phyloP scores from a whole-genome alignment of 768 basidiomycete genomes.

The Cantharellus anzutake region DNA sequence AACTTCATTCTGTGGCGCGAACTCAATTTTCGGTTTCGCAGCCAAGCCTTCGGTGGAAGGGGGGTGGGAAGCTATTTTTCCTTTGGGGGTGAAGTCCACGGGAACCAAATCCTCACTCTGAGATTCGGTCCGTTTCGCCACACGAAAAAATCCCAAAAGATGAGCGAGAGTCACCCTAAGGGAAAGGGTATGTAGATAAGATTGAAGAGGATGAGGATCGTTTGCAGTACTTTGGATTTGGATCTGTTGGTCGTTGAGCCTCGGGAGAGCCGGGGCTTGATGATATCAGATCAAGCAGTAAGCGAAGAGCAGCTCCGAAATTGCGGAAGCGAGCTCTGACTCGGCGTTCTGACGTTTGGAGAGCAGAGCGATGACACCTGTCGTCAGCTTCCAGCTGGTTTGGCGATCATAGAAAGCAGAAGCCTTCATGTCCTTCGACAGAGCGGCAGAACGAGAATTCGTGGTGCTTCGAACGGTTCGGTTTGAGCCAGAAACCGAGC shows the following conservation, averaged over 20 bases:
- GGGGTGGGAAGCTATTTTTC: too few species aligned
- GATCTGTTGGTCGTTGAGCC: neutral
- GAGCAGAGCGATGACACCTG: neutral
- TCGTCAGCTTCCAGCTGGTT: constrained; percentile 1
- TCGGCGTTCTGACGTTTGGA: neutral
- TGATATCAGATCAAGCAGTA: neutral
- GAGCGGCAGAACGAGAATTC: neutral
- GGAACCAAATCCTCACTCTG: neutral
- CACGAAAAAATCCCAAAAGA: neutral
- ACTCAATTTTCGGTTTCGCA: neutral
- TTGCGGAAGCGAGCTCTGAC: neutral
- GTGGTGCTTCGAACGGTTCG: too few species aligned
- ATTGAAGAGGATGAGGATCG: neutral
- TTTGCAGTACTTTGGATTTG: neutral
- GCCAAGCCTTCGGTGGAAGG: neutral
- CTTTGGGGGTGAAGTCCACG: neutral
- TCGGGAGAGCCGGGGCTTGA: neutral
- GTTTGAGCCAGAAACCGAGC: too few species aligned
- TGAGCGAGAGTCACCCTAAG: neutral
- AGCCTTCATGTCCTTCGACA: neutral
- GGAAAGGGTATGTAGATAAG: neutral
- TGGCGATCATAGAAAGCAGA: constrained; percentile 3
- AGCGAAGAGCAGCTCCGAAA: neutral
- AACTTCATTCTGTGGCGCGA: neutral
- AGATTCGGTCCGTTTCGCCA: neutral